Evolutionary conservation across 2,329 filamentous ascomycete species (phyloP).

Genomic region (Aureobasidium sp.): DNA sequence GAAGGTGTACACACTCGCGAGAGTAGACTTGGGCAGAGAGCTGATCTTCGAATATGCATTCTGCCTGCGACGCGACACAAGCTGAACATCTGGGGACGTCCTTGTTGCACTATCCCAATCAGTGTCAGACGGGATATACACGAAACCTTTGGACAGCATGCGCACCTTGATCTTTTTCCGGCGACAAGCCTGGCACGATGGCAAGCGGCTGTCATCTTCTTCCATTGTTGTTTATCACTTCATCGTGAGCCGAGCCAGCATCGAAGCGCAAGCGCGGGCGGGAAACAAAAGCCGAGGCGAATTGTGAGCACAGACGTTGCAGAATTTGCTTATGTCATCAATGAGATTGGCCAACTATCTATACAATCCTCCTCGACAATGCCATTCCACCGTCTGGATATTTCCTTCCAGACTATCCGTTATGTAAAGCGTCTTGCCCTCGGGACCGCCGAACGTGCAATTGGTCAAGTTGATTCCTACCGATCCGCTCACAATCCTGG

Average conservation of each 20-base stretch:
- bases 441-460: neutral
- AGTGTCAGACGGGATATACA: neutral
- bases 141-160: no score
- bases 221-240: neutral
- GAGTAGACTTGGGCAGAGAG: slow-evolving; percentile 14
- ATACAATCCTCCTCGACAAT: neutral
- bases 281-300: neutral
- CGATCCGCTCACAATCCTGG: neutral
- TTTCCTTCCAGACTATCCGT: neutral
- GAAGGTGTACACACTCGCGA: slow-evolving; percentile 4
- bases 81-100: slow-evolving; percentile 14
- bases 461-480: neutral
- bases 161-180: neutral
- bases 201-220: neutral
- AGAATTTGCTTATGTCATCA: neutral
- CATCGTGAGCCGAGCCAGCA: neutral
- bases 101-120: slow-evolving; percentile 10
- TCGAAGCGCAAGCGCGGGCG: neutral
- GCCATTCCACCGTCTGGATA: neutral
- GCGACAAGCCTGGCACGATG: neutral
- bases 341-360: neutral
- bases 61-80: slow-evolving; percentile 12
- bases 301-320: neutral
- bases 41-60: slow-evolving; percentile 15
- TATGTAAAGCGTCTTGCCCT: neutral